phyloP scores from a whole-genome alignment of 495 filamentous ascomycete species.

The Massariosphaeria phaeospora region DNA sequence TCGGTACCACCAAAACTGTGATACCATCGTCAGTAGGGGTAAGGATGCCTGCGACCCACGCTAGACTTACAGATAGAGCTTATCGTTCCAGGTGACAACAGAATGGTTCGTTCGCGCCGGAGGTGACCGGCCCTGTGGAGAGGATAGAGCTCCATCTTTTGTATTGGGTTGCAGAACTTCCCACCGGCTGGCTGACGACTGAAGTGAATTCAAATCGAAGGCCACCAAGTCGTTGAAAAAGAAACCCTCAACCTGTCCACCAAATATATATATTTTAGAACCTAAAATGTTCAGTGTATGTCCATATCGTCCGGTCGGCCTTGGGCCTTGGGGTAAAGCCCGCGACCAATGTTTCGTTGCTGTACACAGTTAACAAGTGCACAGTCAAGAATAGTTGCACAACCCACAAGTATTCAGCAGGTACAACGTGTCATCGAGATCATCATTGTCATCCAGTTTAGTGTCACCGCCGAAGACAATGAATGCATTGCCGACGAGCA shows the following conservation, averaged over 20 bases:
- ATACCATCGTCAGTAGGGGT: not conserved
- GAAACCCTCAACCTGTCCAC: constrained; percentile 92
- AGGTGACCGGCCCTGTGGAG: constrained; percentile 45
- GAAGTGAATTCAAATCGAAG: constrained; percentile 91
- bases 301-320: constrained; percentile 88
- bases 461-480: constrained; percentile 99
- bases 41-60: not conserved
- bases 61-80: constrained; percentile 75
- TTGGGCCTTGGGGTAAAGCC: constrained; percentile 73
- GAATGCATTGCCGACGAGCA: constrained; percentile 96
- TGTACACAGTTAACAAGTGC: constrained; percentile 39
- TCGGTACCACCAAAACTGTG: constrained; percentile 92
- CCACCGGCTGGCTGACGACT: constrained; percentile 85
- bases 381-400: not conserved
- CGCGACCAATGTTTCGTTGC: constrained; percentile 97
- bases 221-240: constrained; percentile 98
- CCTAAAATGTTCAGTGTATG: constrained; percentile 95
- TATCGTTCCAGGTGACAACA: constrained; percentile 86
- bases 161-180: constrained; percentile 78
- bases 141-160: constrained; percentile 58
- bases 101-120: constrained; percentile 93
- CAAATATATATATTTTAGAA: constrained; percentile 95
- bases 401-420: constrained; percentile 91
- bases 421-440: constrained; percentile 91
- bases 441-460: constrained; percentile 86